Percentiles rank a stretch among this genome's conserved stretches.
phyloP scores from a whole-genome alignment of 2,329 filamentous ascomycete genomes.

The Fusarium bulbicola region DNA sequence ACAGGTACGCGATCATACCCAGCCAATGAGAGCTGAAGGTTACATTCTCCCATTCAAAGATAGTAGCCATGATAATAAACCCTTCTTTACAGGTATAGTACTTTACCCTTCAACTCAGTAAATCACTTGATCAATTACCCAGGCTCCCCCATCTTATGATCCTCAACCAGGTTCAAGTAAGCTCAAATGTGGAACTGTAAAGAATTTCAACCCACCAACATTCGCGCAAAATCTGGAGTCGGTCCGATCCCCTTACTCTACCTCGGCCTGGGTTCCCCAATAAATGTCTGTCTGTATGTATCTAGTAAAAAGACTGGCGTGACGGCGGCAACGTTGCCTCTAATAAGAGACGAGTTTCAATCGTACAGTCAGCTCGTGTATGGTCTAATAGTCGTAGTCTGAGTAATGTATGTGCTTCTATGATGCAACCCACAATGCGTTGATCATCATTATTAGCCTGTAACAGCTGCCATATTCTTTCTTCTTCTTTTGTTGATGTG shows the following conservation, averaged over 20 bases:
- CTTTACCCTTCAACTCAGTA: background rate
- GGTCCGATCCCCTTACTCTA: conserved; percentile 21
- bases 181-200: conserved; percentile 26
- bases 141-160: background rate
- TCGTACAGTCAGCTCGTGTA: background rate
- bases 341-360: too few relatives aligned
- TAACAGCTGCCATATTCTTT: background rate
- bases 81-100: too few relatives aligned
- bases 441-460: background rate
- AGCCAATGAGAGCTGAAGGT: conserved; percentile 7
- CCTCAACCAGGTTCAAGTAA: conserved; percentile 9
- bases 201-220: conserved; percentile 24
- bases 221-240: conserved; percentile 24
- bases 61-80: background rate
- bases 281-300: background rate
- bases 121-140: background rate
- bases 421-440: background rate
- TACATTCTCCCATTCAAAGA: background rate
- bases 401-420: background rate
- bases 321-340: background rate
- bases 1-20: background rate
- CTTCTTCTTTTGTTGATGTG: background rate
- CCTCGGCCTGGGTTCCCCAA: conserved; percentile 8
- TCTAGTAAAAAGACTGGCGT: background rate
- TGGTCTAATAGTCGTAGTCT: background rate